These are phyloP conservation scores for Biscogniauxia marginata DNA, from an alignment of 2,329 filamentous ascomycete genomes.

Conservation along the genomic window DNA sequence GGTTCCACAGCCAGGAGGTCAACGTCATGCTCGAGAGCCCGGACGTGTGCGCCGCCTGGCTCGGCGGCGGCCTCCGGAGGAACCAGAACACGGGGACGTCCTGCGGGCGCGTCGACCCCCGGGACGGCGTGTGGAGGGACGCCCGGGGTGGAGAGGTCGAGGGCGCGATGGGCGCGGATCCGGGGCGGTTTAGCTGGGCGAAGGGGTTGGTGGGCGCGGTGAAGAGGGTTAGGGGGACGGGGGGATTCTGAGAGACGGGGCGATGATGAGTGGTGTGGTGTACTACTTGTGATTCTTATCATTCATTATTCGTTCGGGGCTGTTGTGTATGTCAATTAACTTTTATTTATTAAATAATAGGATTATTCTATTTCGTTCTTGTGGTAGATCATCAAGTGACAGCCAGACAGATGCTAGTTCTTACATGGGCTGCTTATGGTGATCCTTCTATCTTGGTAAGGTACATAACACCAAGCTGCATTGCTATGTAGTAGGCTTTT, in stretches of 20 bases:
- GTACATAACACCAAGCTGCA: no score
- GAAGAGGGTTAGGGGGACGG: slow-evolving; percentile 27
- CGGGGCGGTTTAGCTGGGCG: slow-evolving; percentile 35
- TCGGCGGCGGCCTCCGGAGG: slow-evolving; percentile 52
- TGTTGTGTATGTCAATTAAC: no score
- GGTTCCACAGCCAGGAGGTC: slow-evolving; percentile 75
- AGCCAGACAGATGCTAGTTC: no score
- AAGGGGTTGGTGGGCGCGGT: slow-evolving; percentile 29
- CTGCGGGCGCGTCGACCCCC: slow-evolving; percentile 46
- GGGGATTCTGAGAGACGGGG: slow-evolving; percentile 29
- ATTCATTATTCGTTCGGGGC: no score
- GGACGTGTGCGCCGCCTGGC: slow-evolving; percentile 61
- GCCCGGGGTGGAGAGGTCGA: slow-evolving; percentile 40
- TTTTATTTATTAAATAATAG: no score
- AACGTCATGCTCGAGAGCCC: slow-evolving; percentile 72
- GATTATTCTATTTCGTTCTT: no score
- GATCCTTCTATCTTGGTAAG: no score
- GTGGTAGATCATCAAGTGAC: no score
- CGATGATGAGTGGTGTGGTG: no score
- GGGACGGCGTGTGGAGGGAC: slow-evolving; percentile 65
- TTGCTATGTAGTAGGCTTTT: no score
- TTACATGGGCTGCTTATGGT: no score
- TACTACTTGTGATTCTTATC: background rate
- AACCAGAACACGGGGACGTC: slow-evolving; percentile 70
- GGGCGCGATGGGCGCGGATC: slow-evolving; percentile 53